Conservation (phyloP, 192 early-diverging fungal genomes). For the Spizellomyces sp. region DNA sequence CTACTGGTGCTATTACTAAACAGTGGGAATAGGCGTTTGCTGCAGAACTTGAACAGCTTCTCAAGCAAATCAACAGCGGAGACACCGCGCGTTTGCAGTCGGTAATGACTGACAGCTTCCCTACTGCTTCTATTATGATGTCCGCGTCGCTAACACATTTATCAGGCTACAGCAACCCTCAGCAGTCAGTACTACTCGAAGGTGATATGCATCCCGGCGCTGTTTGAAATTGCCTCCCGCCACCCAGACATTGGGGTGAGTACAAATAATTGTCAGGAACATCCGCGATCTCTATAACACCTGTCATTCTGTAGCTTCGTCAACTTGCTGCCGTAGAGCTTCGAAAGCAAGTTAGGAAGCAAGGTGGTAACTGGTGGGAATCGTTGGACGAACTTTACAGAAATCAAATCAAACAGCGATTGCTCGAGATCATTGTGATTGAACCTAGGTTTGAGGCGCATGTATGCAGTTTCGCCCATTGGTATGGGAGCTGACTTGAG, state of each 20-base stretch:
- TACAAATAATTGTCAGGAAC: background rate
- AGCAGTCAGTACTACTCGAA: constrained; percentile 73
- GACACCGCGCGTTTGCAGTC: constrained; percentile 49
- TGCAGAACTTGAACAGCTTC: constrained; percentile 54
- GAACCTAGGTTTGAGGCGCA: constrained; percentile 65
- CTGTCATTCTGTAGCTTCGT: constrained; percentile 50
- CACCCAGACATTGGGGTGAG: constrained; percentile 19
- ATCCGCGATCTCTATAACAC: background rate
- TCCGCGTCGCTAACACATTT: background rate
- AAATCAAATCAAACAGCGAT: constrained; percentile 62
- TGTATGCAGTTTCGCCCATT: background rate
- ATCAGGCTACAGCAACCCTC: constrained; percentile 70
- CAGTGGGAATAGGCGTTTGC: constrained; percentile 34
- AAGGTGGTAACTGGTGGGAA: constrained; percentile 62
- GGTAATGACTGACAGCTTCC: background rate
- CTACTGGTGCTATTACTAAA: too few species aligned
- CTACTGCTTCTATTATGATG: too few species aligned
- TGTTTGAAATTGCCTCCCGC: constrained; percentile 68
- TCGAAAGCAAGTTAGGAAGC: constrained; percentile 74
- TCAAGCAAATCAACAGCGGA: constrained; percentile 58
- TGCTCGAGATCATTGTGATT: constrained; percentile 72
- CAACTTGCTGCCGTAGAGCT: constrained; percentile 90
- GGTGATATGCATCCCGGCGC: constrained; percentile 77
- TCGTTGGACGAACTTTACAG: constrained; percentile 58
- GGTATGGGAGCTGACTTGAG: background rate